Percentiles rank a stretch among this genome's conserved stretches.
These are phyloP conservation scores for Xylaria nigripes DNA, from an alignment of 495 filamentous ascomycete genomes.

Conservation along the genomic window DNA sequence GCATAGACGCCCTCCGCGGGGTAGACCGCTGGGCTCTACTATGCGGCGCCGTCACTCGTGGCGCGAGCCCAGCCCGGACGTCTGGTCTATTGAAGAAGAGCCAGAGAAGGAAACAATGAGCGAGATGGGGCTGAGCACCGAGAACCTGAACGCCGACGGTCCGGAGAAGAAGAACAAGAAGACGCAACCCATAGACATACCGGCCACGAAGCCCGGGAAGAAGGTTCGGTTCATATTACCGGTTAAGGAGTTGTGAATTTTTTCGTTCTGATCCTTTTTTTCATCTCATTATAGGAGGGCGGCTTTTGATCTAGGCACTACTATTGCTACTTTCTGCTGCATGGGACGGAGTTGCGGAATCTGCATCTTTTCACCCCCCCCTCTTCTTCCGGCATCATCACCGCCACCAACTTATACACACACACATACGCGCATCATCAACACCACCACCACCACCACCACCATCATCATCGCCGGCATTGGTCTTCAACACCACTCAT, in stretches of 20 bases:
- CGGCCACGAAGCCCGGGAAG: slow-evolving; percentile 39
- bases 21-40: slow-evolving; percentile 17
- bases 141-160: slow-evolving; percentile 17
- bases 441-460: not conserved
- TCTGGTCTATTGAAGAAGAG: slow-evolving; percentile 45
- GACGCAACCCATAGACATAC: slow-evolving; percentile 31
- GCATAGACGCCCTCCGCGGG: slow-evolving; percentile 11
- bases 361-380: not conserved
- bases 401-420: not conserved
- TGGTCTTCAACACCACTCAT: not conserved
- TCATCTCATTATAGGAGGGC: not conserved
- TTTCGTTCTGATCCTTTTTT: not conserved
- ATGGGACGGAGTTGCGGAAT: slow-evolving; percentile 4
- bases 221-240: slow-evolving; percentile 44
- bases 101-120: slow-evolving; percentile 36
- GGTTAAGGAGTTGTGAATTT: slow-evolving; percentile 23
- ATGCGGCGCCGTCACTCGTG: slow-evolving; percentile 35
- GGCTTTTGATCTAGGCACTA: not conserved
- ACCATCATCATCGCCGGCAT: not conserved
- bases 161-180: slow-evolving; percentile 20
- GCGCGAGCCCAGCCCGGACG: slow-evolving; percentile 45
- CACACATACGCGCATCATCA: not conserved
- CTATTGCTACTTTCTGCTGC: too few relatives aligned
- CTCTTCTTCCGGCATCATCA: not conserved
- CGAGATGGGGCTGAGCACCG: slow-evolving; percentile 24